Evolutionary conservation across 1,284 basidiomycete genomes (phyloP), one percentile per base, ranked within the genome.

Genomic region (Rhodotorula sp.): DNA sequence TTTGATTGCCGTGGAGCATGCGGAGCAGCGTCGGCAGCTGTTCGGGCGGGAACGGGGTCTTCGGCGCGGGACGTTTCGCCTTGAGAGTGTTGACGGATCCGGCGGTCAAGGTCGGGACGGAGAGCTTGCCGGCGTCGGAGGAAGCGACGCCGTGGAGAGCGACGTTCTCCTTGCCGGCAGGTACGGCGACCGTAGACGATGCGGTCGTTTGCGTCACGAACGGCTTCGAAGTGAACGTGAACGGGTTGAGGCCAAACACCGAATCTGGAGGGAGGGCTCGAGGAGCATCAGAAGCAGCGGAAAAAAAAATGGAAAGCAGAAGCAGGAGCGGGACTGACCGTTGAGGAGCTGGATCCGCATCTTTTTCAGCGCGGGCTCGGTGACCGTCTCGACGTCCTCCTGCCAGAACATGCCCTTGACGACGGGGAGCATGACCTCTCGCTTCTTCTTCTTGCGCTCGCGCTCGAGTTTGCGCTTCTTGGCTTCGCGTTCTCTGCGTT

Each of bases 361-460:
- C 43, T 84, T 80, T 54, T 85, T 85, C 80, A 93, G 90, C 10
- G 87, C 84, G 64, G 87, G 86, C 71, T 88, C 87, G 62, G 85
- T 82, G 79, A 87, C 88, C 29, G 85, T 80, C 2, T 89, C 89
- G 67, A 91, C 83, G 16, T 79, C 80, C 3, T 83, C 80, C 79
- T 93, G 91, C 87, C 88, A 92, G 72, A 84, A 86, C 39, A 91
- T 90, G 2, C 92, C 92, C 80, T 89, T 91, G 18, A 85, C 83
- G 78, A 90, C 89, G 14, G 91, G 88, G 6, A 92, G 85, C 23
- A 93, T 85, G 3, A 90, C 89, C 15, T 74, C 73, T 34, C 76
- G 75, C 60, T 73, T 76, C 65, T 70, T 67, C 63, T 70, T 67
- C 63, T 62, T 52, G 29, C 59, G 58, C 59, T 75, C 75, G 34